Conservation (phyloP, 2,329 filamentous ascomycete genomes). For the Aspergillus aculeatus region DNA sequence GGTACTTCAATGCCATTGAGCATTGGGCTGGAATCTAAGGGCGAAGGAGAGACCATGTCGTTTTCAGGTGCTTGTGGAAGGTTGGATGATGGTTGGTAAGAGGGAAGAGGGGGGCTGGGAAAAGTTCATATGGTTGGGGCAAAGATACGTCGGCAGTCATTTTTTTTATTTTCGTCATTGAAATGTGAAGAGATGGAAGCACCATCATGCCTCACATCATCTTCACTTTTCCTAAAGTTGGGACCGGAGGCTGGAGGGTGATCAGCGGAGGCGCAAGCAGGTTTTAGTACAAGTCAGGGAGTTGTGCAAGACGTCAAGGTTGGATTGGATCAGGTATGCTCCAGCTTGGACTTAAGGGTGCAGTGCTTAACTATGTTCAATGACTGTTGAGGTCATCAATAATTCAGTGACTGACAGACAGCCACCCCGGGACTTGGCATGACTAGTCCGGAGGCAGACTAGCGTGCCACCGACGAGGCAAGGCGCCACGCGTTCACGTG, state of each 20-base stretch:
- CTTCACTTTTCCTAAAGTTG: background rate
- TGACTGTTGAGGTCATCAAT: conserved; percentile 1
- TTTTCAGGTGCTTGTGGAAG: too few species aligned
- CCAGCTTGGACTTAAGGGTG: too few species aligned
- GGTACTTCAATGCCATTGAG: too few species aligned
- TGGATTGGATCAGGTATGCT: background rate
- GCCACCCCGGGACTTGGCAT: conserved; percentile 1
- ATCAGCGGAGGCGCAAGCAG: background rate
- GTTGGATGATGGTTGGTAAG: too few species aligned
- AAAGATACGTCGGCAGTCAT: background rate
- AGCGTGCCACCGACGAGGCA: conserved; percentile 6
- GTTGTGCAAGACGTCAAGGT: background rate
- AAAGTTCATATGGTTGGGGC: background rate
- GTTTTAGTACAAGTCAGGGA: background rate
- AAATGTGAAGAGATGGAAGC: background rate
- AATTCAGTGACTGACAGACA: background rate
- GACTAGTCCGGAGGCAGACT: conserved; percentile 11
- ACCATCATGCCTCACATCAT: too few species aligned
- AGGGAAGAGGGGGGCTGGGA: background rate
- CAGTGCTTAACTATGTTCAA: too few species aligned
- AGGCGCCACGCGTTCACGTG: conserved; percentile 8
- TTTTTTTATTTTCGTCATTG: background rate
- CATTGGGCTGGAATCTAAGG: too few species aligned
- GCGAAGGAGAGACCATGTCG: too few species aligned
- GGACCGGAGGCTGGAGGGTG: background rate